Conservation (phyloP, 2,329 filamentous ascomycete genomes). For the Aplosporella prunicola region DNA sequence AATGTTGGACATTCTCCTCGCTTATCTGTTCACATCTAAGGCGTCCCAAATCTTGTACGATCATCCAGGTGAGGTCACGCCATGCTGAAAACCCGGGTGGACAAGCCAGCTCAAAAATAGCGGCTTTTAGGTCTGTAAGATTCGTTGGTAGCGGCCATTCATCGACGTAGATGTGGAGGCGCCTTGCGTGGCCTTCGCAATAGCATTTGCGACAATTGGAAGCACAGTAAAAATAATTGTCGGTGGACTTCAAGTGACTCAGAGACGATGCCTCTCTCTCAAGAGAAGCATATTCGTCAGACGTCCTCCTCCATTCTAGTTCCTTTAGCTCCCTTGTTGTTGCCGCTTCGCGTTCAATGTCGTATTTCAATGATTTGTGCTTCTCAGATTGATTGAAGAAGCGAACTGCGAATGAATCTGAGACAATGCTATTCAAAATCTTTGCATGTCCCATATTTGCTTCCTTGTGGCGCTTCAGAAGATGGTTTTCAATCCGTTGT, state of each 20-base stretch:
- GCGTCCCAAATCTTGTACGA: background rate
- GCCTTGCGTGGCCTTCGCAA: conserved; percentile 21
- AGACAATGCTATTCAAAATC: conserved; percentile 32
- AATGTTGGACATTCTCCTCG: background rate
- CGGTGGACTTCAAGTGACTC: conserved; percentile 12
- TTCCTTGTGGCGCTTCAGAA: conserved; percentile 24
- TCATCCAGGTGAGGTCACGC: conserved; percentile 8
- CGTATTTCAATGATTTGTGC: conserved; percentile 28
- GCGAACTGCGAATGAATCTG: conserved; percentile 36
- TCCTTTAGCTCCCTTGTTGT: conserved; percentile 15
- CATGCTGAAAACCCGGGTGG: conserved; percentile 3
- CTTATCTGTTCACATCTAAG: background rate
- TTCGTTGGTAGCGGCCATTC: conserved; percentile 48
- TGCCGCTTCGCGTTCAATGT: conserved; percentile 34
- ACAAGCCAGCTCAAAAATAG: conserved; percentile 40
- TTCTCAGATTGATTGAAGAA: conserved; percentile 38
- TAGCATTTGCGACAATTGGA: conserved; percentile 24
- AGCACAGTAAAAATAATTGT: too few relatives aligned
- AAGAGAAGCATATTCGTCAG: conserved; percentile 13
- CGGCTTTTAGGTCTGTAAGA: conserved; percentile 28
- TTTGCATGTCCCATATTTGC: conserved; percentile 17
- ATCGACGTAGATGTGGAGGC: conserved; percentile 38
- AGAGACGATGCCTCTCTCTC: conserved; percentile 8
- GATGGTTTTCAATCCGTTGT: conserved; percentile 38
- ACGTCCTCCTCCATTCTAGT: conserved; percentile 15